A percentile compares a stretch with the other conserved stretches of the same genome.
phyloP scores from a whole-genome alignment of 257 asterid genomes.

The Nemophila menziesii region DNA sequence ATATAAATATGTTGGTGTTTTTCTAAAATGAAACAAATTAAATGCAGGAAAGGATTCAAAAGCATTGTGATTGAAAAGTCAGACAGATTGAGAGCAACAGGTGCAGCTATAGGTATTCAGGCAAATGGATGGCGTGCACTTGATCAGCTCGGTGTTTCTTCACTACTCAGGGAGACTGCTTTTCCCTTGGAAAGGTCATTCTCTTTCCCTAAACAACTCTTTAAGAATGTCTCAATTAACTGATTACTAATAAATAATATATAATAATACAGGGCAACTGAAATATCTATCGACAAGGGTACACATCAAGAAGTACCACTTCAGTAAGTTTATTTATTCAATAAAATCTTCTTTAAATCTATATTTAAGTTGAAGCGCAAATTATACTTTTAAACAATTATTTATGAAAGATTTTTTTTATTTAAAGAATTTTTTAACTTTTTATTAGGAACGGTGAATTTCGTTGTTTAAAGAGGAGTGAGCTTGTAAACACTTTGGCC shows the following conservation, averaged over 20 bases:
- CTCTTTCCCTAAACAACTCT: neutral
- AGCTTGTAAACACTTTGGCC: constrained; percentile 23
- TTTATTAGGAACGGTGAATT: constrained; percentile 17
- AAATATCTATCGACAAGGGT: constrained; percentile 17
- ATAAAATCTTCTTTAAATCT: neutral
- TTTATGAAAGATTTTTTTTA: too few species aligned
- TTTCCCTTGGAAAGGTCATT: constrained; percentile 16
- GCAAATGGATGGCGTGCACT: constrained; percentile 37
- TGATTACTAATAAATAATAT: neutral
- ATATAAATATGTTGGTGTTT: too few species aligned
- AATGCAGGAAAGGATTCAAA: constrained; percentile 23
- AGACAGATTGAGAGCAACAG: constrained; percentile 15
- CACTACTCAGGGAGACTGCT: constrained; percentile 18
- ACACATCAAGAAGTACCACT: constrained; percentile 5
- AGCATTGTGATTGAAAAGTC: constrained; percentile 24
- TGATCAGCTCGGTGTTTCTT: constrained; percentile 28
- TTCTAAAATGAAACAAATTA: neutral
- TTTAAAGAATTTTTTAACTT: too few species aligned
- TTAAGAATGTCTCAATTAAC: neutral
- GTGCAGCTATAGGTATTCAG: constrained; percentile 24
- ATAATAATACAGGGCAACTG: constrained; percentile 12
- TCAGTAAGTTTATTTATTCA: constrained; percentile 17
- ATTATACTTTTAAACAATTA: neutral
- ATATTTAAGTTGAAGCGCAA: neutral
- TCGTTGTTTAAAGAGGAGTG: constrained; percentile 29